phyloP scores from a whole-genome alignment of 768 basidiomycete species.

The Fomitopsis pulvina region DNA sequence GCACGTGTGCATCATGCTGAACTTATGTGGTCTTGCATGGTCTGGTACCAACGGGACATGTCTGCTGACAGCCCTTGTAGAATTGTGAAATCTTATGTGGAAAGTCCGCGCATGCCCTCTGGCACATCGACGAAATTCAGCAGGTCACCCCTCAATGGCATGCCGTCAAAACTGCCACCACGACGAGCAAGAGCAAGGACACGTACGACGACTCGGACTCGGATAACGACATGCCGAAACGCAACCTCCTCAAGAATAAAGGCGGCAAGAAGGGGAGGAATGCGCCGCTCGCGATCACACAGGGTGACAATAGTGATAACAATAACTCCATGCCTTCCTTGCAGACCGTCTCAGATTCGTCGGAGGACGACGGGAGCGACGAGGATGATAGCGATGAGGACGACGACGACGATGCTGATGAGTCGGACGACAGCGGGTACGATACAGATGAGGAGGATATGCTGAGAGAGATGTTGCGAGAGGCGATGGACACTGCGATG shows the following conservation, averaged over 20 bases:
- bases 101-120: constrained; percentile 52
- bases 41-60: no score
- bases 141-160: constrained; percentile 56
- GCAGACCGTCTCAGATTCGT: constrained; percentile 58
- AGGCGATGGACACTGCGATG: constrained; percentile 68
- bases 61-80: constrained; percentile 27
- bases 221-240: constrained; percentile 16
- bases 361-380: constrained; percentile 37
- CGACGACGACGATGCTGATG: constrained; percentile 25
- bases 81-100: constrained; percentile 52
- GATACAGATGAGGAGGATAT: constrained; percentile 67
- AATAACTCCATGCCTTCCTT: constrained; percentile 61
- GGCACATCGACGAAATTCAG: constrained; percentile 51
- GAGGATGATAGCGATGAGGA: constrained; percentile 32
- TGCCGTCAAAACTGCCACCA: constrained; percentile 25
- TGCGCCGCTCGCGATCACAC: constrained; percentile 46
- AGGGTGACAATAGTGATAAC: constrained; percentile 37
- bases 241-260: constrained; percentile 17
- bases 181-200: neutral
- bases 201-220: constrained; percentile 20
- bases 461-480: constrained; percentile 50
- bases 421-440: constrained; percentile 41
- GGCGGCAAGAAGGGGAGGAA: constrained; percentile 24
- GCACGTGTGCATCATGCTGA: constrained; percentile 31
- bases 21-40: no score